Percentiles rank a stretch among this genome's conserved stretches.
Evolutionary conservation across 148 eudicot genomes (phyloP).

Genomic region (Rheum nobile): DNA sequence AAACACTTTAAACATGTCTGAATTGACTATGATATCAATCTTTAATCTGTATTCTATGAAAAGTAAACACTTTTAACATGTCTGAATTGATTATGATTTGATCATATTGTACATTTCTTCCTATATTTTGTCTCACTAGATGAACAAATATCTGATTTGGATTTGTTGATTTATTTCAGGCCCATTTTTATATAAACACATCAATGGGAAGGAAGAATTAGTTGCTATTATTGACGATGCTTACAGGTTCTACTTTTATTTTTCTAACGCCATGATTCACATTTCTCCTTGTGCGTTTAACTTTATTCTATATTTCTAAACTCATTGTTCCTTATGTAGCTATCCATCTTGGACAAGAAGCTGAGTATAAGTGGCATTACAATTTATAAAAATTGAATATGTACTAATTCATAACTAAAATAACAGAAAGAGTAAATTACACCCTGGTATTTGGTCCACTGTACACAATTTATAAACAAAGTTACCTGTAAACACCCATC

Average conservation of each 20-base stretch:
- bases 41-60: background rate
- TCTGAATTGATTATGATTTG: background rate
- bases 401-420: background rate
- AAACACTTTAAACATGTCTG: background rate
- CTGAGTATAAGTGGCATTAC: background rate
- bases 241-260: slow-evolving; percentile 19
- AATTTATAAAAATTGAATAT: background rate
- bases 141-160: slow-evolving; percentile 6
- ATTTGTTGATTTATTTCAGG: slow-evolving; percentile 19
- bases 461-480: background rate
- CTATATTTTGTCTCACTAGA: slow-evolving; percentile 2
- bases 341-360: background rate
- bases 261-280: background rate
- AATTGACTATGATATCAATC: background rate
- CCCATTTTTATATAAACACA: slow-evolving; percentile 25
- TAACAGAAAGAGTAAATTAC: background rate
- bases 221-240: slow-evolving; percentile 27
- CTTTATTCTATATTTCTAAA: background rate
- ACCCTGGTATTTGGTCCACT: background rate
- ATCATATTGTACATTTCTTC: background rate
- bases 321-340: background rate
- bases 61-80: background rate
- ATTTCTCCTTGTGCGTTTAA: background rate
- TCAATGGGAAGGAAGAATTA: slow-evolving; percentile 27
- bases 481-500: background rate